Evolutionary conservation across 2,329 filamentous ascomycete species (phyloP).

Genomic region (Ascochyta clinopodiicola): DNA sequence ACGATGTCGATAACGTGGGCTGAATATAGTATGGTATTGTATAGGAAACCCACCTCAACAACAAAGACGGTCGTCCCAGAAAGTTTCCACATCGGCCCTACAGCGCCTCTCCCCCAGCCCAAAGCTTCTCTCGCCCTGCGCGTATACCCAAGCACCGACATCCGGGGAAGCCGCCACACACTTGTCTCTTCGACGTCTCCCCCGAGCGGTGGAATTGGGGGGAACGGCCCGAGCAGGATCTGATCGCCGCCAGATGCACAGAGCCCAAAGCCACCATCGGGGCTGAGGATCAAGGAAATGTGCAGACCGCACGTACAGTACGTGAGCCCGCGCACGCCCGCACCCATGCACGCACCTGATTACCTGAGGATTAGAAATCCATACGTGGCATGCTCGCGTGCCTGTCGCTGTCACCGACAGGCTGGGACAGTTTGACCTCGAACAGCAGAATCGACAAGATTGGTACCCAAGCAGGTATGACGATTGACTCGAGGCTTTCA

Average conservation of each 20-base stretch:
- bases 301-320: too few species aligned
- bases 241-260: conserved; percentile 4
- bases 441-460: too few species aligned
- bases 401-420: too few species aligned
- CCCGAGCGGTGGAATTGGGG: neutral
- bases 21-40: neutral
- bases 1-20: neutral
- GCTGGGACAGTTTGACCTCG: too few species aligned
- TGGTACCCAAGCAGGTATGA: too few species aligned
- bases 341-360: neutral
- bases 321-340: too few species aligned
- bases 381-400: too few species aligned
- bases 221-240: neutral
- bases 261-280: neutral
- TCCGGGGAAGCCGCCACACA: conserved; percentile 4
- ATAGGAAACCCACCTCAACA: neutral
- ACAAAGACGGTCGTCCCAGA: neutral
- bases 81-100: neutral
- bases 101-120: neutral
- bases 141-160: conserved; percentile 2
- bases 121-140: neutral
- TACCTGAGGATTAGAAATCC: too few species aligned
- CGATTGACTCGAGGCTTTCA: too few species aligned
- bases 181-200: neutral
- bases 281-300: too few species aligned